Evolutionary conservation across 2,329 filamentous ascomycete genomes (phyloP).

Genomic region (Dactylonectria macrodidyma): DNA sequence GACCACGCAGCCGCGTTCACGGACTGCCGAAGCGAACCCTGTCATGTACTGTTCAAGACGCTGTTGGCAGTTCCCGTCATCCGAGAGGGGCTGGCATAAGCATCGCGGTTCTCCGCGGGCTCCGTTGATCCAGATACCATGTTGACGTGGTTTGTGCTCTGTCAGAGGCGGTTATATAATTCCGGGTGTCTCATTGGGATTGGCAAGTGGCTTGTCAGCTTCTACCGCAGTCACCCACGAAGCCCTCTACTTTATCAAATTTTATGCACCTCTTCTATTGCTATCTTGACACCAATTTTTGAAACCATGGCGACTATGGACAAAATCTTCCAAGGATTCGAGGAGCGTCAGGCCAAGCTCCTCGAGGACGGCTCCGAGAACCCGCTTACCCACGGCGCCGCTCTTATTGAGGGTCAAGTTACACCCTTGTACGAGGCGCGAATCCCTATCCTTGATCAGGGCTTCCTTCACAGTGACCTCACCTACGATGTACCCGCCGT

Average conservation of each 20-base stretch:
- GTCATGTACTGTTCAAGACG: not conserved
- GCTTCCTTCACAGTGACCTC: constrained; percentile 66
- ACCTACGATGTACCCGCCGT: constrained; percentile 68
- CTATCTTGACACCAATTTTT: not conserved
- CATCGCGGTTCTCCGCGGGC: not conserved
- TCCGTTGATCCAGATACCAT: not conserved
- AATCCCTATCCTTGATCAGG: constrained; percentile 66
- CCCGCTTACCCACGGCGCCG: not conserved
- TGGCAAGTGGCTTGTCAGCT: not conserved
- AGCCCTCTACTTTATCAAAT: not conserved
- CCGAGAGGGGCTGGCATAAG: not conserved
- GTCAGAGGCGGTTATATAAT: not conserved
- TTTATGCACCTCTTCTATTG: not conserved
- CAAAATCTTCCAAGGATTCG: not conserved
- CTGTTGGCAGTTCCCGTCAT: not conserved
- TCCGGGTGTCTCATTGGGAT: not conserved
- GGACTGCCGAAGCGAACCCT: not conserved
- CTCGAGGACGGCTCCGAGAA: not conserved
- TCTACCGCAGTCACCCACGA: not conserved
- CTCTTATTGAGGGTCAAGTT: not conserved
- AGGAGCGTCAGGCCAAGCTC: not conserved
- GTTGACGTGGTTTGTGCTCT: not conserved
- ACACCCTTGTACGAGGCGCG: constrained; percentile 32
- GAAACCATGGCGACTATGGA: not conserved
- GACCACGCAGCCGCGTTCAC: not conserved